Conservation (phyloP, 2,329 filamentous ascomycete species). For the Talaromyces marneffei region DNA sequence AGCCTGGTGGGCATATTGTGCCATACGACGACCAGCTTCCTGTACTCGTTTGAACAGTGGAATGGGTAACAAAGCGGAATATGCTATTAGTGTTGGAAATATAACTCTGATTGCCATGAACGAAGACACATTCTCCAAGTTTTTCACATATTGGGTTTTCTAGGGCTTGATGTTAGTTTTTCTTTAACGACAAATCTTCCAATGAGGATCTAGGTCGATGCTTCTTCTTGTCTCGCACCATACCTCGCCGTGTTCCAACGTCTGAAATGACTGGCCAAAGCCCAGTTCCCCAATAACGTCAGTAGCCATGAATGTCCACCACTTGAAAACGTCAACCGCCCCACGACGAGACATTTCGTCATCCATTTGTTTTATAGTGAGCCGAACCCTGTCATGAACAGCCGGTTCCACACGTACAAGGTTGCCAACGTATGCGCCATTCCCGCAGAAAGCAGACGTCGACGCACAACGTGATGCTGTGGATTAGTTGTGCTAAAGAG, state of each 20-base stretch:
- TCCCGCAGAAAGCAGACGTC: conserved; percentile 38
- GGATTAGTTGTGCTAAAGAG: conserved; percentile 41
- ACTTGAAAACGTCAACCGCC: conserved; percentile 46
- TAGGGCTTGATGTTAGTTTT: conserved; percentile 14
- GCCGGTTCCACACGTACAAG: conserved; percentile 33
- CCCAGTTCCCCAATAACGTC: conserved; percentile 51
- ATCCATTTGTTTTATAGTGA: conserved; percentile 41
- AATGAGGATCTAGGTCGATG: conserved; percentile 3
- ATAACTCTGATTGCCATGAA: conserved; percentile 14
- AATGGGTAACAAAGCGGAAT: conserved; percentile 21
- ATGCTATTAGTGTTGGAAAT: conserved; percentile 21
- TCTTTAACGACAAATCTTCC: background rate
- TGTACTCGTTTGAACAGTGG: conserved; percentile 20
- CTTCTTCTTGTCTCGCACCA: background rate
- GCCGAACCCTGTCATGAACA: conserved; percentile 33
- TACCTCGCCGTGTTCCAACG: conserved; percentile 48
- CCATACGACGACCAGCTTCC: conserved; percentile 18
- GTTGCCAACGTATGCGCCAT: conserved; percentile 22
- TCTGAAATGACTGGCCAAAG: conserved; percentile 52
- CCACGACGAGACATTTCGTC: conserved; percentile 39
- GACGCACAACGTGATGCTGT: conserved; percentile 35
- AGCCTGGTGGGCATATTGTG: conserved; percentile 21
- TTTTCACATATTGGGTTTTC: conserved; percentile 40
- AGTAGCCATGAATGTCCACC: conserved; percentile 51
- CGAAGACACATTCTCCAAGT: conserved; percentile 24